Conservation (phyloP, 192 early-diverging fungal species). For the Thamnidium elegans region DNA sequence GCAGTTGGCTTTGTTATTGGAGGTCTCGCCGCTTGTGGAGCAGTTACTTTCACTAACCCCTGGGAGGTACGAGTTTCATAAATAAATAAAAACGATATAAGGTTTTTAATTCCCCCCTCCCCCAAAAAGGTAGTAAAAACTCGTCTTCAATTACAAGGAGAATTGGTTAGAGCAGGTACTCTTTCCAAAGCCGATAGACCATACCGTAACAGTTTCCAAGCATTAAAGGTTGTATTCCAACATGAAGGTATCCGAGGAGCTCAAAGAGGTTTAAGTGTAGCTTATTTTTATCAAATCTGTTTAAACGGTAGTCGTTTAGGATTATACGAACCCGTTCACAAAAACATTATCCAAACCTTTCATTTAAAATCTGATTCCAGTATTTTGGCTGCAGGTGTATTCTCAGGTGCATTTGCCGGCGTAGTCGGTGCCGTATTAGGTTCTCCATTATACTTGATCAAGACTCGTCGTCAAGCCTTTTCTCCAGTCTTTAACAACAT, state of each 20-base stretch:
- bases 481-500: conserved; percentile 61
- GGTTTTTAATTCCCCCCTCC: background rate
- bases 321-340: conserved; percentile 83
- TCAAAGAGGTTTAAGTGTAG: conserved; percentile 83
- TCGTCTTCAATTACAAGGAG: conserved; percentile 91
- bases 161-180: conserved; percentile 57
- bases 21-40: conserved; percentile 82
- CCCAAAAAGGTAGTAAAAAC: conserved; percentile 83
- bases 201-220: conserved; percentile 78
- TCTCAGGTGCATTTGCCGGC: conserved; percentile 53
- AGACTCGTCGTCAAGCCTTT: conserved; percentile 81
- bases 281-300: conserved; percentile 88
- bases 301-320: conserved; percentile 93
- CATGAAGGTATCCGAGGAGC: conserved; percentile 84
- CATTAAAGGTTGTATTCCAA: conserved; percentile 71
- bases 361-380: conserved; percentile 65
- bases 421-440: conserved; percentile 77
- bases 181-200: conserved; percentile 42
- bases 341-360: conserved; percentile 45
- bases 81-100: background rate
- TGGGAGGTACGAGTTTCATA: conserved; percentile 63
- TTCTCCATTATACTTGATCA: conserved; percentile 88
- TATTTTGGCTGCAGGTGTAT: conserved; percentile 42
- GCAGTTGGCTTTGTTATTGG: conserved; percentile 68
- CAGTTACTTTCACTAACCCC: conserved; percentile 96